Conservation (phyloP, 1,139 yeast species). For the Ogataea hybrid region DNA sequence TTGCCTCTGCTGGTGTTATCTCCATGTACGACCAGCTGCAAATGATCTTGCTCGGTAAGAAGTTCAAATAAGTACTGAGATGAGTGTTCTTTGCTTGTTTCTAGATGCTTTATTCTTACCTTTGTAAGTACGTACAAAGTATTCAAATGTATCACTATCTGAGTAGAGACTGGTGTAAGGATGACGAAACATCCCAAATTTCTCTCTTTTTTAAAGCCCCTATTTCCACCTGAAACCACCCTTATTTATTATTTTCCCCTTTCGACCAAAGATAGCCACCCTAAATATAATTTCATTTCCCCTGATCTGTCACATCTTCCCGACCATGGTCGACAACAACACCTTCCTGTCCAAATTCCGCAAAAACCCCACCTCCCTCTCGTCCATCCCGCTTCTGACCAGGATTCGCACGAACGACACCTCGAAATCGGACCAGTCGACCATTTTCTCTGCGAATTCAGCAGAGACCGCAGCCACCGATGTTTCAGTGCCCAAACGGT, state of each 20-base stretch:
- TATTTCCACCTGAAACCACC: not conserved
- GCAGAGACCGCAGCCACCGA: constrained; percentile 11
- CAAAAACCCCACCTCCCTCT: constrained; percentile 12
- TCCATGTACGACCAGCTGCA: constrained; percentile 79
- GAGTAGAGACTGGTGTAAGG: constrained; percentile 4
- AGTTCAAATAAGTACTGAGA: constrained; percentile 46
- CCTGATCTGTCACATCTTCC: constrained; percentile 8
- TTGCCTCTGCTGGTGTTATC: constrained; percentile 85
- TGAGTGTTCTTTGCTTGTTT: constrained; percentile 10
- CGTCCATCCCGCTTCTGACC: constrained; percentile 10
- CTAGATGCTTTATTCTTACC: constrained; percentile 15
- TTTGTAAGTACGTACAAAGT: constrained; percentile 17
- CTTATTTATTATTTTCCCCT: constrained; percentile 7
- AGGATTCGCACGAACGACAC: constrained; percentile 14
- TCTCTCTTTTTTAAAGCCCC: not conserved
- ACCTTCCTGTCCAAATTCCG: constrained; percentile 16
- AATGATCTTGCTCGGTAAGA: constrained; percentile 70
- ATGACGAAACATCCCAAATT: not conserved
- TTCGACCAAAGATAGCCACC: constrained; percentile 3
- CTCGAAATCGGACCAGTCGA: constrained; percentile 14
- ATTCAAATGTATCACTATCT: constrained; percentile 7
- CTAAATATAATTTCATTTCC: not conserved
- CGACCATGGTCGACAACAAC: constrained; percentile 4
- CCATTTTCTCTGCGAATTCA: constrained; percentile 14
- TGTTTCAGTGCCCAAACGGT: constrained; percentile 9